Evolutionary conservation across 805 yeast species (phyloP), one percentile per base, ranked within the genome.

Genomic region (Sugiyamaella boreocaroliniensis): DNA sequence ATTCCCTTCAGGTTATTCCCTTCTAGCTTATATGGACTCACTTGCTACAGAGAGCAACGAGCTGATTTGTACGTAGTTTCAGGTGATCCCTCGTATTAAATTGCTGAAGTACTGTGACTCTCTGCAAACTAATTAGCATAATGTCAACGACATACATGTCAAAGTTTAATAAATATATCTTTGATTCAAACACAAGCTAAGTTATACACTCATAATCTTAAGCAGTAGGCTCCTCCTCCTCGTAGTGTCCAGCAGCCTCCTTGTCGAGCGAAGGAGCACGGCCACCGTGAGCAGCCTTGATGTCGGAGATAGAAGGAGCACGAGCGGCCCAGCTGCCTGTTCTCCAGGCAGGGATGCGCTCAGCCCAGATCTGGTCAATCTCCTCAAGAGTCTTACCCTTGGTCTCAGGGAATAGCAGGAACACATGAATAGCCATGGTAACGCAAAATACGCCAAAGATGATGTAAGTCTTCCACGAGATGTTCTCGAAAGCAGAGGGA

Each of bases 261-360:
- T 57, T 59, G 29, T 49, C 48, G 45, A 58, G 12, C 4, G 64
- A 59, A 2, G 68, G 67, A 18, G 67, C 65, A 10, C 59, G 55
- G 43, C 67, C 67, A 43, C 64, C 68, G n/a, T 48, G 47, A n/a
- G 45, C 57, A 22, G 61, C 61, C 45, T 61, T 55, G 54, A 62
- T 63, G 9, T 61, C 67, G 16, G 47, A 45, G 40, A 55, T 37
- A 18, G 58, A 55, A 41, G 58, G 58, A 12, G 19, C 19, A 40
- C 58, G 49, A n/a, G 58, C 52, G 16, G n/a, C 29, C 53, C 53
- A 57, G 45, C 34, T 42, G 32, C 79, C 79, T 41, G 93, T 90
- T 66, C 90, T 92, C 92, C 93, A 87, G 34, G 92, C 78, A 5
- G 86, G 76, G 10, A 93, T 47, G 20, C 48, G 50, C 6, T 51